phyloP scores from a whole-genome alignment of 73 alveolate genomes.

The Paramecium primaurelia region DNA sequence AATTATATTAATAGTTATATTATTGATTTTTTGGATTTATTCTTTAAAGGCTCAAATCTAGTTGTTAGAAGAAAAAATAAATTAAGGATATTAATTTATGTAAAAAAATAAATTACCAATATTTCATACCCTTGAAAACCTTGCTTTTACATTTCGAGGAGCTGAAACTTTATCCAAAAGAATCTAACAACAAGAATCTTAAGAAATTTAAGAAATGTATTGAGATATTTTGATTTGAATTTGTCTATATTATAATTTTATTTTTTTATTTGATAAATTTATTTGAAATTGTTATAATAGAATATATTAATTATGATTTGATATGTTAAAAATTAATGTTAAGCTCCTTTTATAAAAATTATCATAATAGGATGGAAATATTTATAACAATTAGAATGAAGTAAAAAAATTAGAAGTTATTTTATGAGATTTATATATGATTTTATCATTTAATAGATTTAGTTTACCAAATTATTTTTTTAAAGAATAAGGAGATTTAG shows the following conservation, averaged over 20 bases:
- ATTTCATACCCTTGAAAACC: slow-evolving; percentile 23
- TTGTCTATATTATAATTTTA: background rate
- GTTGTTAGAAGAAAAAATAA: background rate
- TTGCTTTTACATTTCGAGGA: slow-evolving; percentile 27
- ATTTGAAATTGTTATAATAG: too few relatives aligned
- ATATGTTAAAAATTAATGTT: too few relatives aligned
- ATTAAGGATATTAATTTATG: background rate
- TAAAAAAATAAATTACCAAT: slow-evolving; percentile 6
- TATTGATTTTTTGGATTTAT: background rate
- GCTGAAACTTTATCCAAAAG: background rate
- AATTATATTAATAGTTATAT: background rate
- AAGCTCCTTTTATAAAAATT: too few relatives aligned
- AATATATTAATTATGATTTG: too few relatives aligned
- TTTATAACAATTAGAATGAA: too few relatives aligned
- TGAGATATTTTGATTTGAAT: background rate
- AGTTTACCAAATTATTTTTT: too few relatives aligned
- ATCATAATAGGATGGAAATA: too few relatives aligned
- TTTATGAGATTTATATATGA: too few relatives aligned
- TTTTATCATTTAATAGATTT: too few relatives aligned
- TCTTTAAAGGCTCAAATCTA: background rate
- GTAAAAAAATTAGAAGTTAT: too few relatives aligned
- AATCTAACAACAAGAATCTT: background rate
- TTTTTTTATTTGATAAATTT: too few relatives aligned
- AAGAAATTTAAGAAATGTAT: background rate
- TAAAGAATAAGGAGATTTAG: background rate